phyloP scores from a whole-genome alignment of 2,329 filamentous ascomycete genomes.

The Rugonectria rugulosa region DNA sequence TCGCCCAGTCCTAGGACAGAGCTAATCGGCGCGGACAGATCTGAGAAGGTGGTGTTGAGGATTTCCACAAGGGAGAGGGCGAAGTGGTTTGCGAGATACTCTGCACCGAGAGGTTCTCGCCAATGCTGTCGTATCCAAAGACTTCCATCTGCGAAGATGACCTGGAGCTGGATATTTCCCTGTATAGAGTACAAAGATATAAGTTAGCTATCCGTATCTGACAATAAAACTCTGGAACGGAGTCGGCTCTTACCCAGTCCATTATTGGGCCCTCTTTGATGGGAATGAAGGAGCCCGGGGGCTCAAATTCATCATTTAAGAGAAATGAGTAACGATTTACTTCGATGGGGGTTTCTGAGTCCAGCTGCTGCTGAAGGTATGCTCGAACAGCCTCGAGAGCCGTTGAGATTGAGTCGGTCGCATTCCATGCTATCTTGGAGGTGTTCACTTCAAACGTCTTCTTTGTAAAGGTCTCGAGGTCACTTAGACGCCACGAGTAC shows the following conservation, averaged over 20 bases:
- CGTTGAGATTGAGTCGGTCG: slow-evolving; percentile 22
- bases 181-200: neutral
- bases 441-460: slow-evolving; percentile 33
- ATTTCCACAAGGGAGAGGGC: slow-evolving; percentile 31
- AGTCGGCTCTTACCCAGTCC: slow-evolving; percentile 29
- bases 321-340: slow-evolving; percentile 24
- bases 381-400: slow-evolving; percentile 27
- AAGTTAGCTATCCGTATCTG: slow-evolving; percentile 9
- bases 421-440: slow-evolving; percentile 31
- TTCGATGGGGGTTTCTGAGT: slow-evolving; percentile 7
- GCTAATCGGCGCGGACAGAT: slow-evolving; percentile 14
- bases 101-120: slow-evolving; percentile 35
- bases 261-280: slow-evolving; percentile 25
- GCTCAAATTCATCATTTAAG: slow-evolving; percentile 33
- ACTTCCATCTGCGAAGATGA: slow-evolving; percentile 23
- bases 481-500: slow-evolving; percentile 32
- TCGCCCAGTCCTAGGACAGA: slow-evolving; percentile 31
- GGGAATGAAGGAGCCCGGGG: slow-evolving; percentile 21
- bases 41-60: slow-evolving; percentile 32
- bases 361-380: slow-evolving; percentile 26
- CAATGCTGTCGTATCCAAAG: slow-evolving; percentile 33
- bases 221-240: neutral
- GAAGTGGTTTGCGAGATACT: slow-evolving; percentile 36
- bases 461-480: slow-evolving; percentile 22
- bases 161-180: slow-evolving; percentile 36